Conservation (phyloP, 768 basidiomycete species). For the Tephrocybe sp. region DNA sequence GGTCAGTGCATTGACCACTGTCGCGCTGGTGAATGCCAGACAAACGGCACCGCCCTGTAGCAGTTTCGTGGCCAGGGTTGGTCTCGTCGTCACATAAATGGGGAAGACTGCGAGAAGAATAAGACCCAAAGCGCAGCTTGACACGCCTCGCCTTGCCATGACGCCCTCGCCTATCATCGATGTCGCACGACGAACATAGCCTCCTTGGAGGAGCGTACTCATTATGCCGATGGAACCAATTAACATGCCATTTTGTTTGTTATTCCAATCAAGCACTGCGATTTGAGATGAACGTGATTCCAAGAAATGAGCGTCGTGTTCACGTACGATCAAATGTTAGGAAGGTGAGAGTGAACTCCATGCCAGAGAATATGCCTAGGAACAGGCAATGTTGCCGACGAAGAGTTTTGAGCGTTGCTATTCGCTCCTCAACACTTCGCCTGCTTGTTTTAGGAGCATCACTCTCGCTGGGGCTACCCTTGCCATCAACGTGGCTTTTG, state of each 20-base stretch:
- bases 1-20: slow-evolving; percentile 92
- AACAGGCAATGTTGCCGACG: slow-evolving; percentile 81
- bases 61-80: slow-evolving; percentile 47
- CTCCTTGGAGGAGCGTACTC: slow-evolving; percentile 88
- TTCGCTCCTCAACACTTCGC: slow-evolving; percentile 46
- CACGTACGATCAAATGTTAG: slow-evolving; percentile 83
- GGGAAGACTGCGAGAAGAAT: slow-evolving; percentile 74
- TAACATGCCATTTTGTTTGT: slow-evolving; percentile 83
- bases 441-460: slow-evolving; percentile 28
- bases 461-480: too few relatives aligned
- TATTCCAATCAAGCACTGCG: slow-evolving; percentile 85
- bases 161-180: slow-evolving; percentile 74
- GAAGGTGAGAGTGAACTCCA: slow-evolving; percentile 97
- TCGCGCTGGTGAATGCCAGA: slow-evolving; percentile 93
- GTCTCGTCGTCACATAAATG: slow-evolving; percentile 40
- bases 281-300: not conserved
- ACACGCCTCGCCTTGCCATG: slow-evolving; percentile 83
- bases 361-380: slow-evolving; percentile 87
- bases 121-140: slow-evolving; percentile 71
- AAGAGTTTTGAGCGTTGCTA: slow-evolving; percentile 57
- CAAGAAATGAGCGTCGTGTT: not conserved
- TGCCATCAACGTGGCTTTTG: slow-evolving; percentile 17
- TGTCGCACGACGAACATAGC: slow-evolving; percentile 85
- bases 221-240: slow-evolving; percentile 89
- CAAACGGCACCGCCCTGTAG: slow-evolving; percentile 75